Conservation (phyloP, 768 basidiomycete genomes). For the Leccinum sublutescens region DNA sequence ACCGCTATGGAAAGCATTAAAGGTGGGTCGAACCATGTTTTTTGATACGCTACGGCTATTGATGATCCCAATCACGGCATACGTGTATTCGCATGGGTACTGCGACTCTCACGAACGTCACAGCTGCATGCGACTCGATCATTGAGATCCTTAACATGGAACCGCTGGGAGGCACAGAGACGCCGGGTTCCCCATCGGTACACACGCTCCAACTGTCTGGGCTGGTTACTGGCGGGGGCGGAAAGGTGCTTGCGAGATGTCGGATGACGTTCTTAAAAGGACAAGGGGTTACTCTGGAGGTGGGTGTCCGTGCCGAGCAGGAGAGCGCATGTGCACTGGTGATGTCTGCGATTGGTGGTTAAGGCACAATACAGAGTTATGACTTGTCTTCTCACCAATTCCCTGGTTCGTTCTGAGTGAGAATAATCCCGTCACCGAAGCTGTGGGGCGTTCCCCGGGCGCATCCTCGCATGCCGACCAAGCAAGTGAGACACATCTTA, state of each 20-base stretch:
- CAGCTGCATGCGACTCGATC: slow-evolving; percentile 95
- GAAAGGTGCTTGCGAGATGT: slow-evolving; percentile 92
- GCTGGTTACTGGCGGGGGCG: slow-evolving; percentile 85
- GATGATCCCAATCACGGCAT: slow-evolving; percentile 19
- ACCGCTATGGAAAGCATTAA: slow-evolving; percentile 91
- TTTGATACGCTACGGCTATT: slow-evolving; percentile 13
- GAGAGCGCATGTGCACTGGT: slow-evolving; percentile 84
- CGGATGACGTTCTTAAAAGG: slow-evolving; percentile 94
- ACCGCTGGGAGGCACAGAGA: slow-evolving; percentile 87
- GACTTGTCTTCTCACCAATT: slow-evolving; percentile 7
- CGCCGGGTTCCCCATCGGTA: slow-evolving; percentile 76
- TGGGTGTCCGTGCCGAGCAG: slow-evolving; percentile 89
- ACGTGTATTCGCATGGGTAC: slow-evolving; percentile 12
- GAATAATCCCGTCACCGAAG: background rate
- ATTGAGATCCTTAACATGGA: slow-evolving; percentile 98
- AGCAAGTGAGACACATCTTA: background rate
- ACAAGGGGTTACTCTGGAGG: slow-evolving; percentile 89
- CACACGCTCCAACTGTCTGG: slow-evolving; percentile 96
- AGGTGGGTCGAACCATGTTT: slow-evolving; percentile 51
- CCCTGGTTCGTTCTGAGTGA: background rate
- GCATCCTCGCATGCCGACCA: background rate
- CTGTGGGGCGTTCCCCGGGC: background rate
- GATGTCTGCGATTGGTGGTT: slow-evolving; percentile 83
- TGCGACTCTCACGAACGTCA: slow-evolving; percentile 8
- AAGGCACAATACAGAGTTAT: slow-evolving; percentile 11